Evolutionary conservation across 225 moss, liverwort and hornwort genomes (phyloP), one percentile per base, ranked within the genome.

Genomic region (Pseudoscleropodium purum): DNA sequence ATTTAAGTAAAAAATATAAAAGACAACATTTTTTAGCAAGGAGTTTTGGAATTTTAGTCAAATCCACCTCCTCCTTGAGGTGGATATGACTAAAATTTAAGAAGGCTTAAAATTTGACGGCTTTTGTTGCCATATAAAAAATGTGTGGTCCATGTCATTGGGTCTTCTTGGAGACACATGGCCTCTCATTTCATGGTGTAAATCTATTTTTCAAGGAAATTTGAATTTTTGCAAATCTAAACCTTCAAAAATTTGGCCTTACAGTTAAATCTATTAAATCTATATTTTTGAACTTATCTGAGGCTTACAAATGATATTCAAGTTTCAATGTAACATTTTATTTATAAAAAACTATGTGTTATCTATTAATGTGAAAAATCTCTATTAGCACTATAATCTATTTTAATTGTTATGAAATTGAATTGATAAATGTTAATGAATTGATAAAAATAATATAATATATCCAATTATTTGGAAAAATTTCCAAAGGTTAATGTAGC

Each of bases 11-110:
- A 36, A 68, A 68, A 23, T 21, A 37, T 67, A 11, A 5, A 17
- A 33, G 6, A 21, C 6, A n/a, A n/a, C n/a, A n/a, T 52, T 36
- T 21, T 68, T 68, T 20, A 68, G 21, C 2, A 6, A 68, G 3
- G 36, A 37, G 0, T 19, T 11, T 6, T 0, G 0, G 1, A 68
- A 21, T 37, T n/a, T n/a, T 10, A 68, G 21, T 16, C 0, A 9
- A 2, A 68, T 11, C 4, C 0, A 68, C 21, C 0, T 68, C n/a
- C 0, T 68, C 23, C 1, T 69, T 23, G 23, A 69, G 7, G n/a
- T 69, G 5, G 23, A 3, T 13, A 0, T n/a, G 9, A 23, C 12
- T n/a, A n/a, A 23, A 69, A 23, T n/a, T n/a, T 21, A 0, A 36
- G 2, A 37, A 7, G n/a, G 21, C 12, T 23, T 1, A 13, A n/a